These are phyloP conservation scores for Penicillium hesseltinei DNA, from an alignment of 2,329 filamentous ascomycete genomes.

Conservation along the genomic window DNA sequence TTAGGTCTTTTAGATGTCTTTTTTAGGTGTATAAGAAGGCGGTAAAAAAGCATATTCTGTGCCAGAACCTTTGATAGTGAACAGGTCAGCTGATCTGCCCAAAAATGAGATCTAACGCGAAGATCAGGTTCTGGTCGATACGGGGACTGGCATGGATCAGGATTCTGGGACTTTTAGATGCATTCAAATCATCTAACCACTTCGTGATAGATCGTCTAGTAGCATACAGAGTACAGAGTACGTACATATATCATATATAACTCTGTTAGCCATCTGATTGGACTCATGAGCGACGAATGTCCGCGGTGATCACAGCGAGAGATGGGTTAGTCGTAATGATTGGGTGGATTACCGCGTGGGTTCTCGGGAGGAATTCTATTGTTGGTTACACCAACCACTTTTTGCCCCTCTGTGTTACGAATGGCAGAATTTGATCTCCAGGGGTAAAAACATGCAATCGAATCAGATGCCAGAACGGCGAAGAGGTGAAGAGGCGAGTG, in stretches of 20 bases:
- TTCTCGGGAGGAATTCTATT: not conserved
- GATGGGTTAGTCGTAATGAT: slow-evolving; percentile 12
- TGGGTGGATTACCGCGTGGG: slow-evolving; percentile 21
- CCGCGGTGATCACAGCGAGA: slow-evolving; percentile 19
- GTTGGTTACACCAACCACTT: slow-evolving; percentile 5
- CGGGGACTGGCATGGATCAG: not conserved
- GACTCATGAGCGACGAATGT: slow-evolving; percentile 15
- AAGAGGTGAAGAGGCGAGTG: not conserved
- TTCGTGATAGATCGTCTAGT: not conserved
- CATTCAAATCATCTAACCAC: not conserved
- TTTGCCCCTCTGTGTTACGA: slow-evolving; percentile 1
- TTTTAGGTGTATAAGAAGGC: no score
- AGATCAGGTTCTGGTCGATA: not conserved
- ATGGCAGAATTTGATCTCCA: not conserved
- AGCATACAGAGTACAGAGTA: not conserved
- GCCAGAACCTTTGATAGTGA: no score
- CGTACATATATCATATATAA: not conserved
- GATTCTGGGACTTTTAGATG: not conserved
- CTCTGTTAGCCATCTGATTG: slow-evolving; percentile 11
- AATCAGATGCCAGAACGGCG: not conserved
- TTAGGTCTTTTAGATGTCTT: no score
- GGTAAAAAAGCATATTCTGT: no score
- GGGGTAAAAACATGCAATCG: not conserved
- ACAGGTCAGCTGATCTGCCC: not conserved
- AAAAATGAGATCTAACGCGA: not conserved